Conservation (phyloP, 805 yeast species). For the Blastobotrys americana region DNA sequence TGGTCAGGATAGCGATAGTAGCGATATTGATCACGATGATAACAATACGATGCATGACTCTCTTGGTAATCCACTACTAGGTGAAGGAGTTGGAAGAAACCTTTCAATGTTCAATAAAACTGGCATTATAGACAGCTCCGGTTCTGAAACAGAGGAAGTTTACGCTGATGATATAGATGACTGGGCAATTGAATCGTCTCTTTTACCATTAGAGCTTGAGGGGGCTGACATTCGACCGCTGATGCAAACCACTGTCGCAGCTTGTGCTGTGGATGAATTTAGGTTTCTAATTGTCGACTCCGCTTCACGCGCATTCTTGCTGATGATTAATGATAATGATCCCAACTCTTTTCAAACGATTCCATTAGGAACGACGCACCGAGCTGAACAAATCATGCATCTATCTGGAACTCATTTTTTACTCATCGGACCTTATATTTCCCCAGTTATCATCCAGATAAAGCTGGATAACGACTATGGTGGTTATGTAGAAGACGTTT, state of each 20-base stretch:
- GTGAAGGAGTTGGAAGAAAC: not conserved
- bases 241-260: not conserved
- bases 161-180: not conserved
- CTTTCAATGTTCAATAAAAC: not conserved
- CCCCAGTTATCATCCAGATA: not conserved
- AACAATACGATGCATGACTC: too few species aligned
- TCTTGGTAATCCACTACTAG: too few species aligned
- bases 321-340: not conserved
- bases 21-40: not conserved
- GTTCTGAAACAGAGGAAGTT: not conserved
- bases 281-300: not conserved
- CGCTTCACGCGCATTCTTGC: not conserved
- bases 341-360: not conserved
- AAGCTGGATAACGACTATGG: not conserved
- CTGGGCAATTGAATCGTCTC: not conserved
- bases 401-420: not conserved
- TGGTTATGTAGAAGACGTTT: not conserved
- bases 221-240: not conserved
- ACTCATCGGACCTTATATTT: not conserved
- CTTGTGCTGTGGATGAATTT: not conserved
- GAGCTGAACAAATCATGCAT: not conserved
- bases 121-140: not conserved
- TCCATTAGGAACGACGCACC: not conserved
- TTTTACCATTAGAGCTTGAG: not conserved
- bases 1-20: not conserved